A percentile compares a stretch with the other conserved stretches of the same genome.
phyloP scores from a whole-genome alignment of 805 yeast species.

The Saccharomycopsis sp. region DNA sequence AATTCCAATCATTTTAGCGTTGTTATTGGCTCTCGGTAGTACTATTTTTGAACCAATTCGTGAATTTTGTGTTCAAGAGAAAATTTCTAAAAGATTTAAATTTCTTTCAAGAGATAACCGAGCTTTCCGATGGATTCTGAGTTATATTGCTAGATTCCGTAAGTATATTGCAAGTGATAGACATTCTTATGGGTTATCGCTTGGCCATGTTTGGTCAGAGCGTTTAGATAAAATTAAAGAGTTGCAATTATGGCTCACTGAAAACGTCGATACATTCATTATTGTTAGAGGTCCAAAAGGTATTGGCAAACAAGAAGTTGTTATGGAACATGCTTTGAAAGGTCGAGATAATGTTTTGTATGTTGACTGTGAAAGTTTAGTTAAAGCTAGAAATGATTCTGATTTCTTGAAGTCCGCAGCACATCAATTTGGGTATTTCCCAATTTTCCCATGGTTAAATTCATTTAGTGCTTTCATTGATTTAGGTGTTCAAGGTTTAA shows the following conservation, averaged over 20 bases:
- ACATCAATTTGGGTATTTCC: conserved; percentile 79
- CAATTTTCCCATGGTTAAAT: conserved; percentile 90
- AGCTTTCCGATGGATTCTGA: conserved; percentile 31
- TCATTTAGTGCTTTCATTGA: conserved; percentile 73
- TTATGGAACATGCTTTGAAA: conserved; percentile 56
- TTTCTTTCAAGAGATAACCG: conserved; percentile 30
- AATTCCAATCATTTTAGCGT: conserved; percentile 71
- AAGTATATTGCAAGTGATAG: conserved; percentile 32
- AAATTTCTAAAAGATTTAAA: conserved; percentile 54
- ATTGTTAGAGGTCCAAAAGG: conserved; percentile 91
- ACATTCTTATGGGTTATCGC: conserved; percentile 30
- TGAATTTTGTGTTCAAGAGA: conserved; percentile 66
- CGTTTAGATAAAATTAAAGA: conserved; percentile 61
- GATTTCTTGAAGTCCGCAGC: conserved; percentile 64
- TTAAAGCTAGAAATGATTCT: conserved; percentile 68
- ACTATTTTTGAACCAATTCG: conserved; percentile 90
- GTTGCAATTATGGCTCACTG: conserved; percentile 71
- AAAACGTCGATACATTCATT: conserved; percentile 85
- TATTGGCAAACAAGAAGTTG: conserved; percentile 82
- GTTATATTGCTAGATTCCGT: conserved; percentile 23
- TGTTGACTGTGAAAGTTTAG: conserved; percentile 72
- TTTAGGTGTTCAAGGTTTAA: conserved; percentile 78
- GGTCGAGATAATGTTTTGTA: conserved; percentile 56
- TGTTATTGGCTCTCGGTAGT: conserved; percentile 76
- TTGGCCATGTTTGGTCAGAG: conserved; percentile 56